Base-by-base conservation (phyloP, 169 alveolate genomes). In the Plasmodium vinckei region DNA sequence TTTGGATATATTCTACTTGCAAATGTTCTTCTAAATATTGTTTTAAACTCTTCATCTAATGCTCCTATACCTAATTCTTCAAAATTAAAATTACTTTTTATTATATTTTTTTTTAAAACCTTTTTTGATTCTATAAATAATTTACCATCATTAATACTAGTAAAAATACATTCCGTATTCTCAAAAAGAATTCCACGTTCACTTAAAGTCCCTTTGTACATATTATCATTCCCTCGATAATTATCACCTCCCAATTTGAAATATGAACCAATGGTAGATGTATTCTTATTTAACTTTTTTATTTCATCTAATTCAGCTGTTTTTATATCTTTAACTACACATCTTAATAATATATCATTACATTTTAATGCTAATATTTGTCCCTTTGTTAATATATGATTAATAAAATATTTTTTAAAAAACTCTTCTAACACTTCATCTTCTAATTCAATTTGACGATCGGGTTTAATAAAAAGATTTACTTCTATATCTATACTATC, bases 1-100 rank as follows among this genome's bases (percentile, higher is more conserved):
- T 99, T 98, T 21, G 99, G 99, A 91, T 98, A 97, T 56, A 98
- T 95, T 57, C 99, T 96, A n/a, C 99, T 96, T 9, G 99, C 99
- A 89, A 99, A 99, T 2, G 99, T 99, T 73, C 99, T 95, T 82
- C 99, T 95, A 95, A 99, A 98, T n/a, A 99, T 99, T 79, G 95
- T 96, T n/a, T 98, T 97, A 57, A 99, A 97, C 91, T 98, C 99
- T 73, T 92, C 92, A 72, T 97, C 99, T 51, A 97, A 93, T 27
- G 98, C 98, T 5, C 98, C 98, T 59, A 96, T 96, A 64, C 99
- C 99, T 75, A 97, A 88, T 56, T 96, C 98, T 56, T 95, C 97
- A 86, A 97, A 97, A 70, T 96, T 95, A 94, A 97, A 97, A 64
- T 96, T 96, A 9, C 96, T 96, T 44, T 94, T 87, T 70, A 95